phyloP scores from a whole-genome alignment of 2,329 filamentous ascomycete genomes.

The Mariannaea elegans region DNA sequence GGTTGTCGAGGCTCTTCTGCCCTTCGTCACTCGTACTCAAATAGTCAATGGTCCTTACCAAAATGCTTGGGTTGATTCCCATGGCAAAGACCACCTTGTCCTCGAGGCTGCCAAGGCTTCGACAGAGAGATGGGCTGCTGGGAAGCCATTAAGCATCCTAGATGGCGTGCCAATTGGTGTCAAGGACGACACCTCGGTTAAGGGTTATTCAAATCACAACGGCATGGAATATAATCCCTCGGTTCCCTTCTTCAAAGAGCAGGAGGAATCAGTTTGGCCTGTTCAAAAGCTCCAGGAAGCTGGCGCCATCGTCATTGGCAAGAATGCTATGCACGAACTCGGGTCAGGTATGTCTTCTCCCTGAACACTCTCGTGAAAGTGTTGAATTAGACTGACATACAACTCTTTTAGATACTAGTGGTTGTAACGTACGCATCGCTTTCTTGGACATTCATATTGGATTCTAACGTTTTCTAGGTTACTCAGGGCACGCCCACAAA shows the following conservation, averaged over 20 bases:
- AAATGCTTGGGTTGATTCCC: slow-evolving; percentile 75
- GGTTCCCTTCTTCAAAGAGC: slow-evolving; percentile 58
- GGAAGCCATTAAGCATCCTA: slow-evolving; percentile 71
- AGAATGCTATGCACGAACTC: slow-evolving; percentile 82
- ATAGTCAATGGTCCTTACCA: slow-evolving; percentile 68
- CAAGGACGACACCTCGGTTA: slow-evolving; percentile 81
- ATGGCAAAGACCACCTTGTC: slow-evolving; percentile 64
- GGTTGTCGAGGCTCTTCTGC: slow-evolving; percentile 76
- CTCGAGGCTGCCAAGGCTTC: slow-evolving; percentile 76
- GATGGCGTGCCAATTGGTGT: slow-evolving; percentile 86
- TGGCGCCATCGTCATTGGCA: slow-evolving; percentile 79
- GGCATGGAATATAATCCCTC: slow-evolving; percentile 71
- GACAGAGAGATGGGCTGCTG: slow-evolving; percentile 74
- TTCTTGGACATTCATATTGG: not conserved
- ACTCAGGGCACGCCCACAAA: slow-evolving; percentile 79
- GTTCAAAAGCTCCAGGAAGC: slow-evolving; percentile 75
- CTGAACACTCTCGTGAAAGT: slow-evolving; percentile 16
- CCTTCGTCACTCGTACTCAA: slow-evolving; percentile 71
- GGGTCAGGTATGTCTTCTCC: slow-evolving; percentile 66
- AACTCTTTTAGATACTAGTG: slow-evolving; percentile 72
- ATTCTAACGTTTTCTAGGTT: slow-evolving; percentile 57
- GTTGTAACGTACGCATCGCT: slow-evolving; percentile 69
- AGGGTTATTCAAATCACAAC: slow-evolving; percentile 73
- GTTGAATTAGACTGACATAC: slow-evolving; percentile 2
- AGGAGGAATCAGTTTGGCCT: slow-evolving; percentile 72